These are phyloP conservation scores for Phytophthora foliorum DNA, from an alignment of 352 stramenopile genomes.

Conservation along the genomic window DNA sequence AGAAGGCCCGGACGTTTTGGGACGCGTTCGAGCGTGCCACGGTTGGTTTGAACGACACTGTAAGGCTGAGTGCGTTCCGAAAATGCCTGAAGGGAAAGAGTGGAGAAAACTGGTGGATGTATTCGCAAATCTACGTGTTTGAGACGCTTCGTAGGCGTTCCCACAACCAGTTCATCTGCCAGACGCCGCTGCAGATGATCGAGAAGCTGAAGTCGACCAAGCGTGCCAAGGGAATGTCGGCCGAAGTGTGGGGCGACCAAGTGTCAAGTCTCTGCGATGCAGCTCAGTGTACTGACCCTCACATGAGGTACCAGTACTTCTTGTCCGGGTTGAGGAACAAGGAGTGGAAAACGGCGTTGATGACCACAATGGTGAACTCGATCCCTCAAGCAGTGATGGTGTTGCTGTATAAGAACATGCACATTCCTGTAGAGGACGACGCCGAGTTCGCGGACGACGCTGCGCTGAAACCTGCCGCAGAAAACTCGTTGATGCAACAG, in stretches of 20 bases:
- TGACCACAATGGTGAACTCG: neutral
- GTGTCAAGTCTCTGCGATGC: neutral
- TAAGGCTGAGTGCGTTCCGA: neutral
- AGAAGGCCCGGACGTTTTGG: neutral
- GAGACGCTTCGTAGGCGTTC: neutral
- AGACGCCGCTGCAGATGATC: neutral
- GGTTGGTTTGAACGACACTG: neutral
- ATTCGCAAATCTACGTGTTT: conserved; percentile 7
- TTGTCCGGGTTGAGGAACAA: neutral
- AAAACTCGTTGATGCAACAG: neutral
- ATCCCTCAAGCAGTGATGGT: neutral
- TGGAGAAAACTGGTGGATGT: conserved; percentile 6
- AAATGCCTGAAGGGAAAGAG: conserved; percentile 4
- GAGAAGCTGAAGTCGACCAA: neutral
- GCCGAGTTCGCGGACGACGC: neutral
- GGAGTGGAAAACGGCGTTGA: neutral
- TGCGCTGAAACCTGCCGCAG: neutral
- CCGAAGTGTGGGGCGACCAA: neutral
- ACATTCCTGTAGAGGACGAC: neutral
- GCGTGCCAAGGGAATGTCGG: neutral
- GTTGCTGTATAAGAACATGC: neutral
- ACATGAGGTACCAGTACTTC: conserved; percentile 13
- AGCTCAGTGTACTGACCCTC: neutral
- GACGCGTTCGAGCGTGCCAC: neutral
- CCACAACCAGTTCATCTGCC: conserved; percentile 4